Evolutionary conservation across 192 early-diverging fungal genomes (phyloP).

Genomic region (Gonapodya sp.): DNA sequence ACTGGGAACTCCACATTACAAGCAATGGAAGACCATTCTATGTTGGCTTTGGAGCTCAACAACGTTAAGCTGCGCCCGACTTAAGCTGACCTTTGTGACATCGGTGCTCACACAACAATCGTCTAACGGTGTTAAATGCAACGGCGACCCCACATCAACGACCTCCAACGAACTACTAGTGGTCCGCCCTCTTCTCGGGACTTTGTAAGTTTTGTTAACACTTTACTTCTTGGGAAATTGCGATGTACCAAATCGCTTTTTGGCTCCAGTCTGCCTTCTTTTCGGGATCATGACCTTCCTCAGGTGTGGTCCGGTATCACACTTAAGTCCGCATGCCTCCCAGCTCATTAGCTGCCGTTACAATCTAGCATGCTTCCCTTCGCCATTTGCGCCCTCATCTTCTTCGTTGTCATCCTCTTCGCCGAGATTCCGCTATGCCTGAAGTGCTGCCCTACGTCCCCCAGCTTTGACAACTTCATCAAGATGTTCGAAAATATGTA

Average conservation of each 20-base stretch:
- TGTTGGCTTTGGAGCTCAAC: too few relatives aligned
- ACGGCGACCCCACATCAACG: too few relatives aligned
- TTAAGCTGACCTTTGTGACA: too few relatives aligned
- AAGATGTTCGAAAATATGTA: background rate
- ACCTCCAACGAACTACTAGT: too few relatives aligned
- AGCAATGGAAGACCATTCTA: too few relatives aligned
- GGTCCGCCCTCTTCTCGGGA: background rate
- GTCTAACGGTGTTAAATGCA: too few relatives aligned
- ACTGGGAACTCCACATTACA: too few relatives aligned
- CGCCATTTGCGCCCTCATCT: background rate
- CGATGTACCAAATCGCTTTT: background rate
- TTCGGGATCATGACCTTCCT: background rate
- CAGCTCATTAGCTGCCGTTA: background rate
- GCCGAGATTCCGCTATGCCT: background rate
- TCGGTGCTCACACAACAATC: too few relatives aligned
- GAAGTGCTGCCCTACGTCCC: background rate
- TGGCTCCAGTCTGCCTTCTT: background rate
- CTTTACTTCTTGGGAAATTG: background rate
- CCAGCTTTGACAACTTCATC: background rate
- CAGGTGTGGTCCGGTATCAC: too few relatives aligned
- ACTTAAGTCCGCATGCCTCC: too few relatives aligned
- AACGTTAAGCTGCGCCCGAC: too few relatives aligned
- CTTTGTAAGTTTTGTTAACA: background rate
- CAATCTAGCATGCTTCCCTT: background rate
- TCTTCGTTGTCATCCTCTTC: background rate